Evolutionary conservation across 179 eudicot species (phyloP), one percentile per base, ranked within the genome.

Genomic region (Amaranthus tricolor): DNA sequence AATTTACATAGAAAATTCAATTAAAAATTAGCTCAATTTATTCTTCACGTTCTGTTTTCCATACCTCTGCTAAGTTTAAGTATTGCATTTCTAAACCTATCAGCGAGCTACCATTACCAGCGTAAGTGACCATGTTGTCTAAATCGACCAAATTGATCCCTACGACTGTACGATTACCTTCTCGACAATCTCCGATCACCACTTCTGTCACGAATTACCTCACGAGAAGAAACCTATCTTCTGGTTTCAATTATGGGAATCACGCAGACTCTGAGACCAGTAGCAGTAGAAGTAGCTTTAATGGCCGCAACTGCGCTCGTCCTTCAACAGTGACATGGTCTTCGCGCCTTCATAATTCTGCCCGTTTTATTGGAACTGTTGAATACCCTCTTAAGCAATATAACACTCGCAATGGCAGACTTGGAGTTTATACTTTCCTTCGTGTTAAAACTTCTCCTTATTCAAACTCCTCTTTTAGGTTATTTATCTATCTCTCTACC

Each of bases 321-420:
- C 97, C 93, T 0, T 14, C 78, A 16, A 85, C 88, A 0, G 73
- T 92, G 7, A 52, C 66, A 0, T 77, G 76, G 65, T 63, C 60
- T 6, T 15, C 66, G 1, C 56, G 62, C 31, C 75, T 86, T 40
- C 68, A 16, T 9, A 89, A 92, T 75, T 87, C 88, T 5, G 89
- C 78, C 31, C 84, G 88, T 79, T 78, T 90, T 15, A 90, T 92
- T 19, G 96, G 97, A 5, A 74, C 83, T 2, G 87, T 90, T 2
- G 78, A 55, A 6, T 21, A 13, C 16, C 87, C 88, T 8, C 70
- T 76, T 11, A 74, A 52, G 76, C 40, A 16, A 16, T 9, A n/a
- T 12, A 78, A 72, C 3, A 50, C 53, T 13, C 12, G 10, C 7
- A 6, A 13, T 31, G 68, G 50, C 5, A 3, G 14, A 0, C 74